Evolutionary conservation across 805 yeast species (phyloP), one percentile per base, ranked within the genome.

Genomic region (Barnettozyma vustinii): DNA sequence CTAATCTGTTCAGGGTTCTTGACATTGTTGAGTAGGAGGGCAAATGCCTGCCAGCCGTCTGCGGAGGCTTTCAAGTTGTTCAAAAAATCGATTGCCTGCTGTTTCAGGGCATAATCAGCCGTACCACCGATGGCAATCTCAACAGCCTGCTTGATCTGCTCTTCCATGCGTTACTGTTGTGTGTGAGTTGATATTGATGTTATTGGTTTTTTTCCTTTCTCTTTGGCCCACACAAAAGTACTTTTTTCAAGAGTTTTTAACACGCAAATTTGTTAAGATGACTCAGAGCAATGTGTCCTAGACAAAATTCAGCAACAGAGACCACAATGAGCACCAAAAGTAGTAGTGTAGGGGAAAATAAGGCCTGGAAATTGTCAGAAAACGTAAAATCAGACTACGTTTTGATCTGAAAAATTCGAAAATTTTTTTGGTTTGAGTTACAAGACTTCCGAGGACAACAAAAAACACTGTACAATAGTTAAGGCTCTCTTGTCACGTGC

Each of bases 21-120:
- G 42, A 56, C 62, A 40, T 66, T 61, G 26, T 68, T 59, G 49
- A 74, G 61, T 42, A 76, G 56, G 8, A 69, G 63, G n/a, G 72
- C 58, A 50, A 76, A 71, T 9, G 74, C 61, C 49, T 65, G 74
- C 76, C 79, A 74, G 27, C 80, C 79, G 44, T 73, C 71, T 4
- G 66, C 55, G 12, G 79, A 73, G 9, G 63, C 59, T 53, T 71
- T 71, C 45, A 76, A 66, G 43, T 71, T 69, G 48, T 67, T 67
- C 54, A 75, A 63, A 54, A 69, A 76, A 40, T 67, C 65, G 41
- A 75, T 64, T 12, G 80, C 80, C 67, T 60, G 63, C 42, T 58
- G 54, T 40, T 58, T 59, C 42, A 61, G 44, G 16, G 52, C 44
- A 19, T 47, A 48, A 35, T 61, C 64, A 2, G 61, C 51, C 3